These are phyloP conservation scores for Benincasa hispida DNA, from an alignment of 306 rosid genomes.

Conservation along the genomic window DNA sequence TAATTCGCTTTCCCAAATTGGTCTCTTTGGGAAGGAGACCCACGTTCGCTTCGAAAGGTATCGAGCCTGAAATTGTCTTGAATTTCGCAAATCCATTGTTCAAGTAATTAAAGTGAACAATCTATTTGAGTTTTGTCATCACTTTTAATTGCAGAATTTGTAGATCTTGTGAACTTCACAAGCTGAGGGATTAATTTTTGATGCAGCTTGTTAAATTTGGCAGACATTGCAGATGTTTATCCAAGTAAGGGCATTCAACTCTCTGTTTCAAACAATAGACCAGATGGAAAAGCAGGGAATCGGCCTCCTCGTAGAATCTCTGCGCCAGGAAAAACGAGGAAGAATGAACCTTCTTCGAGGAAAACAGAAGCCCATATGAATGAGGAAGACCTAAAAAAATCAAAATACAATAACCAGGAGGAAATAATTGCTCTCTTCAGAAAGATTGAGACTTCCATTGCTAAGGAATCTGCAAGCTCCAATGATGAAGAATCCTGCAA, in stretches of 20 bases:
- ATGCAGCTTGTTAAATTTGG: constrained; percentile 64
- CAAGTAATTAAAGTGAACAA: neutral
- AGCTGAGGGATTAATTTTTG: constrained; percentile 37
- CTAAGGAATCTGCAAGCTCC: constrained; percentile 11
- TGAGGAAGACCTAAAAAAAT: constrained; percentile 16
- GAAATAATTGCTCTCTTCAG: constrained; percentile 41
- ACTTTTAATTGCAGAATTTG: neutral
- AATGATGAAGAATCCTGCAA: constrained; percentile 13
- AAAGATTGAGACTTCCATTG: constrained; percentile 38
- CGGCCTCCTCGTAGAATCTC: constrained; percentile 20
- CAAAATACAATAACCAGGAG: constrained; percentile 26
- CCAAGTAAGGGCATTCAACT: constrained; percentile 9
- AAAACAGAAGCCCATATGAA: constrained; percentile 8
- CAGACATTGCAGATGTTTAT: constrained; percentile 43
- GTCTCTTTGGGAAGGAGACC: constrained; percentile 19
- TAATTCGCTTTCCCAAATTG: constrained; percentile 19
- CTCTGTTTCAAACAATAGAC: constrained; percentile 14
- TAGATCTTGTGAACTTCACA: constrained; percentile 11
- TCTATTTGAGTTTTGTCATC: neutral
- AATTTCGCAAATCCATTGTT: neutral
- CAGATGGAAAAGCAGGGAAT: constrained; percentile 16
- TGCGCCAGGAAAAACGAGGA: constrained; percentile 9
- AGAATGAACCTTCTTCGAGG: neutral
- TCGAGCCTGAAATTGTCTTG: neutral
- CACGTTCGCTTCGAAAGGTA: constrained; percentile 28